phyloP scores from a whole-genome alignment of 2,329 filamentous ascomycete species.

The Sporothrix protearum region DNA sequence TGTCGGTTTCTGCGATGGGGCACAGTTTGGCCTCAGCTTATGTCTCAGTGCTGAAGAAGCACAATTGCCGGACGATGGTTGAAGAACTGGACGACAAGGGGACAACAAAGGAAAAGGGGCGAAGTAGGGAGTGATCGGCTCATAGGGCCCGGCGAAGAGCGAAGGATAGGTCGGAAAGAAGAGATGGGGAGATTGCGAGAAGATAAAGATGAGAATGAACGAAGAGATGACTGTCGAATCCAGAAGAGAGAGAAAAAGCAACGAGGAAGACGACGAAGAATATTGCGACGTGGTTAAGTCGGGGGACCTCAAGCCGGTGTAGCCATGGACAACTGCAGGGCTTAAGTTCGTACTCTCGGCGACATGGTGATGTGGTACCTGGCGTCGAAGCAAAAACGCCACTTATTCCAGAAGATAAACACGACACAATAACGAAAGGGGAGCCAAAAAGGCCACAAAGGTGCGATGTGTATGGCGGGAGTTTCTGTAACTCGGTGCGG shows the following conservation, averaged over 20 bases:
- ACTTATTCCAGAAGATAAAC: not conserved
- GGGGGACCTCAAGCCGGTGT: not conserved
- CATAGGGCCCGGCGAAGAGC: not conserved
- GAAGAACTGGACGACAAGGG: not conserved
- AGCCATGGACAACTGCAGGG: not conserved
- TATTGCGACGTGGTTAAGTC: not conserved
- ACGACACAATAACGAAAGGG: not conserved
- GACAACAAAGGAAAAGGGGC: not conserved
- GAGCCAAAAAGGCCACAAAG: not conserved
- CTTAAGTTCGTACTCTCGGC: conserved; percentile 6
- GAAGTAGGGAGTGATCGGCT: not conserved
- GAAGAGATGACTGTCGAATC: not conserved
- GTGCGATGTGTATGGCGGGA: not conserved
- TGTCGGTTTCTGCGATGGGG: not conserved
- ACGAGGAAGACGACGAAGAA: not conserved
- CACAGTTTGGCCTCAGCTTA: not conserved
- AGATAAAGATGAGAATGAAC: not conserved
- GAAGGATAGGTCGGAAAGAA: not conserved
- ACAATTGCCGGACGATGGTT: not conserved
- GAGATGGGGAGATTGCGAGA: not conserved
- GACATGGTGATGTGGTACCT: conserved; percentile 18
- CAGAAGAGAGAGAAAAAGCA: not conserved
- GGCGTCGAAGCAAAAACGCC: conserved; percentile 15
- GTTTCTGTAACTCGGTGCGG: not conserved
- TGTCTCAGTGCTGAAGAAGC: conserved; percentile 1